Evolutionary conservation across 2,329 filamentous ascomycete genomes (phyloP).

Genomic region (Stenocarpella maydis): DNA sequence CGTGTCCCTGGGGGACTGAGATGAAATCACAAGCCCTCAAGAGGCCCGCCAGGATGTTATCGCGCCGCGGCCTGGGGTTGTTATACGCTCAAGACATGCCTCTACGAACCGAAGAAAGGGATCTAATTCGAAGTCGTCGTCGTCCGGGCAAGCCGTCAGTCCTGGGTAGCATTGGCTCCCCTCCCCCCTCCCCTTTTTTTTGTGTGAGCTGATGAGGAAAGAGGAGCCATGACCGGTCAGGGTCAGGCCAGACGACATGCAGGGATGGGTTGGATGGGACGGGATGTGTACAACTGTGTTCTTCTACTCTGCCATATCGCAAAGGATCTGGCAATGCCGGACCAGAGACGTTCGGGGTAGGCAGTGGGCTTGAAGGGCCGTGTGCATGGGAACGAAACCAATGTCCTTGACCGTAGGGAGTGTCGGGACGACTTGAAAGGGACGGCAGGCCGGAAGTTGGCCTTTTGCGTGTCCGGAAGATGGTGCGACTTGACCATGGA

Average conservation of each 20-base stretch:
- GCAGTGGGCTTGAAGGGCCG: conserved; percentile 18
- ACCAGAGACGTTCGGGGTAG: conserved; percentile 1
- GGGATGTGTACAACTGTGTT: conserved; percentile 30
- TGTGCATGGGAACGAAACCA: conserved; percentile 31
- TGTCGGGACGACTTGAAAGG: conserved; percentile 25
- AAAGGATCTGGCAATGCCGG: conserved; percentile 11
- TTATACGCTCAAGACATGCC: neutral
- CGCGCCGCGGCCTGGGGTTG: neutral
- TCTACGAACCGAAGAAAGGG: neutral
- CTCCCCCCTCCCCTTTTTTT: too few species aligned
- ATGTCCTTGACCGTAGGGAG: conserved; percentile 22
- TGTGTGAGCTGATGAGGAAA: conserved; percentile 7
- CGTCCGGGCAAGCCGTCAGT: neutral
- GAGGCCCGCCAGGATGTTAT: neutral
- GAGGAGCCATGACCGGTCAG: neutral
- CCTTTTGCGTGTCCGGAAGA: neutral
- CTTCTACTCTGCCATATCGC: conserved; percentile 27
- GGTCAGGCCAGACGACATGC: conserved; percentile 16
- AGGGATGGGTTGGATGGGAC: conserved; percentile 23
- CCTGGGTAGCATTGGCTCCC: neutral
- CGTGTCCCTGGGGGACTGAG: neutral
- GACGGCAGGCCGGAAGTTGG: conserved; percentile 10
- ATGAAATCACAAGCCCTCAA: neutral
- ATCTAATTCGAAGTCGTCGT: neutral
- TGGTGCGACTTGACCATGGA: neutral